Percentiles rank a stretch among this genome's conserved stretches.
phyloP scores from a whole-genome alignment of 2,329 filamentous ascomycete species.

The Laburnicola sp. region DNA sequence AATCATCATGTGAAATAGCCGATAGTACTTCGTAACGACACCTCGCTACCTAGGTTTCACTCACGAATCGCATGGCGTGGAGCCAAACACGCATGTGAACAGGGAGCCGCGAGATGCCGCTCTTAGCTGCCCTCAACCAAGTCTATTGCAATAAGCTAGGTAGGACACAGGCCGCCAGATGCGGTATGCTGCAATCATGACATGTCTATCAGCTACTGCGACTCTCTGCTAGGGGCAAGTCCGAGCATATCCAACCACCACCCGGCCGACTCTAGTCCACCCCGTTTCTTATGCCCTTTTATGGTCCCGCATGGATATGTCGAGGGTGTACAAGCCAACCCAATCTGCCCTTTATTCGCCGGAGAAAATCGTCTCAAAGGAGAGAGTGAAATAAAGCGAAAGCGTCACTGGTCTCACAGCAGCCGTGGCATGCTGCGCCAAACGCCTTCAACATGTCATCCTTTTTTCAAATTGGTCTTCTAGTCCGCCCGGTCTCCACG shows the following conservation, averaged over 20 bases:
- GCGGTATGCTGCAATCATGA: constrained; percentile 1
- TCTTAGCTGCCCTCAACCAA: background rate
- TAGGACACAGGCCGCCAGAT: background rate
- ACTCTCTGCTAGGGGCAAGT: background rate
- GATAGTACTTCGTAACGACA: background rate
- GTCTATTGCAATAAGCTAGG: background rate
- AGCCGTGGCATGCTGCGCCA: constrained; percentile 4
- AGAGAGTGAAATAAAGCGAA: background rate
- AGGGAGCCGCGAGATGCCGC: background rate
- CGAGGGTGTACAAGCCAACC: no score
- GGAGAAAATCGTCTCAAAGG: background rate
- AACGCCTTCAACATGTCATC: constrained; percentile 3
- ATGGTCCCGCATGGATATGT: background rate
- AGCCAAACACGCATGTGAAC: constrained; percentile 1
- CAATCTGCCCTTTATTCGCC: no score
- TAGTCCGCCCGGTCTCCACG: background rate
- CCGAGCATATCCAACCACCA: background rate
- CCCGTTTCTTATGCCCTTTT: background rate
- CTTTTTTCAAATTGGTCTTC: background rate
- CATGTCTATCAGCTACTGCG: background rate
- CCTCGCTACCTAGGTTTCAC: background rate
- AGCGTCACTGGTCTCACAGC: constrained; percentile 1
- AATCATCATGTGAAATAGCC: background rate
- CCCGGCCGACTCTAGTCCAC: background rate
- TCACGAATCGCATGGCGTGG: background rate